Percentiles rank a stretch among this genome's conserved stretches.
These are phyloP conservation scores for Thielaviopsis populi DNA, from an alignment of 2,329 filamentous ascomycete species.

Conservation along the genomic window DNA sequence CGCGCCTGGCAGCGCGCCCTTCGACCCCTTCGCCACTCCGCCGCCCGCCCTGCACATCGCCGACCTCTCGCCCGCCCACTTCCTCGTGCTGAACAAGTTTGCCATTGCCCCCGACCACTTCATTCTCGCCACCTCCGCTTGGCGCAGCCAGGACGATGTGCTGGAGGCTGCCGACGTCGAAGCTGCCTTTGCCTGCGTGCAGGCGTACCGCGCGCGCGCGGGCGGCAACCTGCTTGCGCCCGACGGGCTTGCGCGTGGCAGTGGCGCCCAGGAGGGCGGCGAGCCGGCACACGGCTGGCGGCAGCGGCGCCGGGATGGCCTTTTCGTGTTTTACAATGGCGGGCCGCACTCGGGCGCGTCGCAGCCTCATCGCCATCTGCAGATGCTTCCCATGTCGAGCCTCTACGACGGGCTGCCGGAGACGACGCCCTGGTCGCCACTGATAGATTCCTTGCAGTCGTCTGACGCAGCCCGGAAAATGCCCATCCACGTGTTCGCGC, in stretches of 20 bases:
- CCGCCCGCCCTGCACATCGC: conserved; percentile 38
- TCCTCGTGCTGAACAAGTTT: conserved; percentile 61
- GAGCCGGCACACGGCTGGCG: too few species aligned
- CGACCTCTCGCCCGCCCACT: conserved; percentile 38
- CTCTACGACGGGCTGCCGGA: conserved; percentile 40
- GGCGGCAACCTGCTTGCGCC: conserved; percentile 17
- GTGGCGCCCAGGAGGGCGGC: conserved; percentile 20
- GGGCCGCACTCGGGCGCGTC: conserved; percentile 54
- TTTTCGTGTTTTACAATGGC: conserved; percentile 58
- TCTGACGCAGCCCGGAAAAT: conserved; percentile 18
- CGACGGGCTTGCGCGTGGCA: conserved; percentile 5
- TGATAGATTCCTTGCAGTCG: conserved; percentile 29
- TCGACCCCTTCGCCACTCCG: conserved; percentile 49
- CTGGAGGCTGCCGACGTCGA: conserved; percentile 46
- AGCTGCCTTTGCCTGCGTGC: conserved; percentile 46
- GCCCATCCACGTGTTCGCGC: conserved; percentile 33
- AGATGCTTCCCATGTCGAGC: conserved; percentile 49
- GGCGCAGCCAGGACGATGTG: conserved; percentile 48
- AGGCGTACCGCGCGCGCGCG: conserved; percentile 33
- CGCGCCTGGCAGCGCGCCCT: conserved; percentile 23
- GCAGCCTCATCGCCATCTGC: conserved; percentile 57
- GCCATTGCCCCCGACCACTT: conserved; percentile 57
- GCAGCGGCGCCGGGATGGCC: conserved; percentile 6
- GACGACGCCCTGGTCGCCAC: conserved; percentile 31
- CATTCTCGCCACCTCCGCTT: conserved; percentile 50